Evolutionary conservation across 495 filamentous ascomycete species (phyloP).

Genomic region (Xylaria bambusicola): DNA sequence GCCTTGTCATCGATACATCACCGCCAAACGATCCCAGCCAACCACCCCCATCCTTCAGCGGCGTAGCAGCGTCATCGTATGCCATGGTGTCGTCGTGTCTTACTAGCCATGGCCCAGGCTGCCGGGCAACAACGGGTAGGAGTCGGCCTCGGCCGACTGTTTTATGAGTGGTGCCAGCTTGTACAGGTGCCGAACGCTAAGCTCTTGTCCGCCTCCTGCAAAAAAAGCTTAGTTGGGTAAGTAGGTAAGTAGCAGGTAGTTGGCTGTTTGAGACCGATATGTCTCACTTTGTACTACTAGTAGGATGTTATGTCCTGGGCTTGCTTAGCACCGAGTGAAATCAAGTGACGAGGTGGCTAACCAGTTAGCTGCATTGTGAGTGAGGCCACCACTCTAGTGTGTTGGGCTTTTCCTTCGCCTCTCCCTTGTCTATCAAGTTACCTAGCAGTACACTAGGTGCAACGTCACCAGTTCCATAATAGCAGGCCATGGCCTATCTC

Average conservation of each 20-base stretch:
- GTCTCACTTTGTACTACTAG: slow-evolving; percentile 12
- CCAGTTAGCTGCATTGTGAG: not conserved
- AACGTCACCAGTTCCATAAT: slow-evolving; percentile 13
- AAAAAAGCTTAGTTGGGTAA: not conserved
- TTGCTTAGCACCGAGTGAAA: not conserved
- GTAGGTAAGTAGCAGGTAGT: too few species aligned
- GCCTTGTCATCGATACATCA: not conserved
- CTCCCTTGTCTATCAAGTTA: slow-evolving; percentile 2
- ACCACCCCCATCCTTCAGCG: not conserved
- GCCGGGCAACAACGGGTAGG: too few species aligned
- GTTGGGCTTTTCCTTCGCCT: not conserved
- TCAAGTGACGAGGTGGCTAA: not conserved
- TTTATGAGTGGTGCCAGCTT: too few species aligned
- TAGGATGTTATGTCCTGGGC: not conserved
- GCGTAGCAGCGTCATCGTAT: slow-evolving; percentile 7
- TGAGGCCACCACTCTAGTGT: not conserved
- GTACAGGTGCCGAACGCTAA: slow-evolving; percentile 8
- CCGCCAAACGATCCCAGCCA: not conserved
- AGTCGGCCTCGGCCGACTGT: too few species aligned
- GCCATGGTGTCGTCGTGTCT: not conserved
- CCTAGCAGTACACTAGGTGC: not conserved
- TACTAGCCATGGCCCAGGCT: not conserved
- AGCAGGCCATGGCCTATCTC: slow-evolving; percentile 2
- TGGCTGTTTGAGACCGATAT: not conserved
- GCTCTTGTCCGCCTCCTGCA: slow-evolving; percentile 1